These are phyloP conservation scores for Solanum neorickii DNA, from an alignment of 257 asterid genomes.

Conservation along the genomic window DNA sequence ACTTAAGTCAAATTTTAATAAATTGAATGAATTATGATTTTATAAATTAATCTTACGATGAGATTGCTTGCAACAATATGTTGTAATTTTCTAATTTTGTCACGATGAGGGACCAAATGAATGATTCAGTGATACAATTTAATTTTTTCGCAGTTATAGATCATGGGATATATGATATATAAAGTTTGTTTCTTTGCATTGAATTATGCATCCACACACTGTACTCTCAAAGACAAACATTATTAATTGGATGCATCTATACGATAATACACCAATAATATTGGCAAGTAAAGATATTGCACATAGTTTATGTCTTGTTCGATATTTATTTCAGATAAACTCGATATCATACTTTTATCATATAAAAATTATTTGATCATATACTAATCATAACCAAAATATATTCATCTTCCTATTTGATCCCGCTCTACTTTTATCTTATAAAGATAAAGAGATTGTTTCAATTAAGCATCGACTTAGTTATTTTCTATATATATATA, in stretches of 20 bases:
- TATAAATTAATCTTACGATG: not conserved
- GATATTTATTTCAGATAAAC: not conserved
- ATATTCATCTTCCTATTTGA: too few species aligned
- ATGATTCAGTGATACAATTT: not conserved
- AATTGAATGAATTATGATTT: too few species aligned
- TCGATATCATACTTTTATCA: rapidly evolving
- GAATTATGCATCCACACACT: not conserved
- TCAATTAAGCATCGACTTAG: not conserved
- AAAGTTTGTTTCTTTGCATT: not conserved
- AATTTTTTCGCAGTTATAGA: not conserved
- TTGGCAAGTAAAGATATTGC: not conserved
- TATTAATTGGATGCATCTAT: not conserved
- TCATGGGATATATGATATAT: not conserved
- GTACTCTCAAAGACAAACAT: not conserved
- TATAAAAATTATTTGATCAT: not conserved
- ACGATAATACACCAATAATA: not conserved
- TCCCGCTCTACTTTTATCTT: rapidly evolving
- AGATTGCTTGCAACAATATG: not conserved
- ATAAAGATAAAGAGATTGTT: not conserved
- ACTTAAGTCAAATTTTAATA: not conserved
- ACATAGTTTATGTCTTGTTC: not conserved
- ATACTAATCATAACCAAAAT: too few species aligned
- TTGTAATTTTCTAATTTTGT: not conserved
- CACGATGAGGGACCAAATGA: not conserved
- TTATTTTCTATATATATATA: not conserved